Base-by-base conservation (phyloP, 208 protist genomes). In the Angomonas desouzai region DNA sequence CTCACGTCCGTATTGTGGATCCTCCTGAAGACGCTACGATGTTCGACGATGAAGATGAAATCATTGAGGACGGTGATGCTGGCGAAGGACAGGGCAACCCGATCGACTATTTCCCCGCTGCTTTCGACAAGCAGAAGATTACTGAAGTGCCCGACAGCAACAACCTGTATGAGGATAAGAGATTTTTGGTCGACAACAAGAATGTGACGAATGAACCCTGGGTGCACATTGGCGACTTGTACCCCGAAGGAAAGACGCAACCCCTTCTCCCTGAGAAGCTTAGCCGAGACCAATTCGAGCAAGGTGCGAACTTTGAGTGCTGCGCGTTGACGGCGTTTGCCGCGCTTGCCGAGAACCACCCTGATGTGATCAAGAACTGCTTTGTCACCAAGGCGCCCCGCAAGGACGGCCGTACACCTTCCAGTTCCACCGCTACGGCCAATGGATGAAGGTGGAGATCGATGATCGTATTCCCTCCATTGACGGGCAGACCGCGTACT, bases 221-320 rank as follows among this genome's bases (percentile, higher is more conserved):
- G 74, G 61, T 87, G 28, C 80, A 83, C 64, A 89, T 85, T 60
- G 69, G 76, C 55, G 83, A 89, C 51, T 66, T 89, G 48, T 89
- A 89, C 69, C 76, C 76, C 22, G 76, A 81, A 43, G 76, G 76
- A 53, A 81, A 81, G 76, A 72, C 61, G 28, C 55, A 73, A 59
- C 76, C 83, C 47, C 73, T 89, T 45, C 66, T 89, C 13, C 78
- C 78, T 7, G 45, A 68, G 23, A 68, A 66, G 40, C 60, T 89
- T 55, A 76, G 62, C 40, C 55, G 68, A 45, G 70, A 72, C 22
- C 78, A 85, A 63, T 89, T 85, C 51, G 76, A 68, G 59, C 79
- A 85, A 30, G 79, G 83, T 40, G 78, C 75, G 20, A 70, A 81
- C 70, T 81, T 77, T 68, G 66, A 83, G 59, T 89, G 79, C 72